phyloP scores from a whole-genome alignment of 352 stramenopile species.

The Halophytophthora batemanensis region DNA sequence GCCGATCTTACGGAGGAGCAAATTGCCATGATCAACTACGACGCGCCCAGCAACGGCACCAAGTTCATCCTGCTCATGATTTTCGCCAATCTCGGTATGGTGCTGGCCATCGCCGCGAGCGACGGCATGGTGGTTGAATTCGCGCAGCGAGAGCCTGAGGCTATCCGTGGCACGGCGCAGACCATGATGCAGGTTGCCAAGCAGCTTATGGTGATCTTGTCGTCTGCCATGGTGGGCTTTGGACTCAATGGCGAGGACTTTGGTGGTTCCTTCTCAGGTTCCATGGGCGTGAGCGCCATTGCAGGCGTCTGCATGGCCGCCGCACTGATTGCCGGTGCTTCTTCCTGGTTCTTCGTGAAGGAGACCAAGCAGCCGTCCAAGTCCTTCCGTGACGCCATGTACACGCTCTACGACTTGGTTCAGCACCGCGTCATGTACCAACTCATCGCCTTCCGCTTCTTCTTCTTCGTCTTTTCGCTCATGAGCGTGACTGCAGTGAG shows the following conservation, averaged over 20 bases:
- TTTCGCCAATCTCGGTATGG: slow-evolving; percentile 44
- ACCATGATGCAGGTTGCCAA: slow-evolving; percentile 44
- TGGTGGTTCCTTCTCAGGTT: slow-evolving; percentile 40
- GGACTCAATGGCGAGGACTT: slow-evolving; percentile 48
- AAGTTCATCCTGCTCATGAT: slow-evolving; percentile 62
- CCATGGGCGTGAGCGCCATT: slow-evolving; percentile 43
- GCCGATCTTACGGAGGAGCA: slow-evolving; percentile 32
- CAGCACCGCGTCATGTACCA: slow-evolving; percentile 46
- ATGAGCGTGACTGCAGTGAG: slow-evolving; percentile 31
- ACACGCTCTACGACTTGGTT: slow-evolving; percentile 37
- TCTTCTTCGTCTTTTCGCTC: slow-evolving; percentile 35
- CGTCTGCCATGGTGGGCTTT: slow-evolving; percentile 50
- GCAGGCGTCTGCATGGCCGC: slow-evolving; percentile 29
- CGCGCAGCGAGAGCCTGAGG: slow-evolving; percentile 46
- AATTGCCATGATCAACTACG: slow-evolving; percentile 34
- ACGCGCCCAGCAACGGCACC: slow-evolving; percentile 33
- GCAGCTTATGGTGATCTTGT: slow-evolving; percentile 34
- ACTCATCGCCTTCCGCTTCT: slow-evolving; percentile 43
- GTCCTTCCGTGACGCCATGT: slow-evolving; percentile 14
- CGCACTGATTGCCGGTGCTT: slow-evolving; percentile 22
- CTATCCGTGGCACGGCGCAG: slow-evolving; percentile 39
- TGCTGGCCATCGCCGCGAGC: slow-evolving; percentile 41
- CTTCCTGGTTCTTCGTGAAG: slow-evolving; percentile 41
- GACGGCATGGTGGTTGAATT: slow-evolving; percentile 53
- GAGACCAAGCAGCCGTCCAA: slow-evolving; percentile 22